These are phyloP conservation scores for Fusarium avenaceum DNA, from an alignment of 2,329 filamentous ascomycete genomes.

Conservation along the genomic window DNA sequence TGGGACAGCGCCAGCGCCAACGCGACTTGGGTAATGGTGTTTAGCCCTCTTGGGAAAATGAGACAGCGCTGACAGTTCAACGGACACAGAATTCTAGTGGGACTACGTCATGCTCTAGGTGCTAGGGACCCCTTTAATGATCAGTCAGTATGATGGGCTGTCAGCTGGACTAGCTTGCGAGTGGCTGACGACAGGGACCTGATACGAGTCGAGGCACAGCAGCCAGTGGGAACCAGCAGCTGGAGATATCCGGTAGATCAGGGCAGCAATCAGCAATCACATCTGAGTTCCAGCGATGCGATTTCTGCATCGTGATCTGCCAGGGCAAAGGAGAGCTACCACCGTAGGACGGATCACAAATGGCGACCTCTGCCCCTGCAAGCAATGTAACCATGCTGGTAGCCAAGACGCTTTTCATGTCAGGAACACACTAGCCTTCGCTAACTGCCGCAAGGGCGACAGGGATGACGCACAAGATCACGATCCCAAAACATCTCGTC, in stretches of 20 bases:
- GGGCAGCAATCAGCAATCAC: not conserved
- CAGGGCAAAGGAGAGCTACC: not conserved
- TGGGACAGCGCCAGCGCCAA: no score
- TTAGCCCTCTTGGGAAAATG: no score
- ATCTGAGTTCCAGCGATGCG: not conserved
- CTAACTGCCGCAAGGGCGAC: constrained; percentile 8
- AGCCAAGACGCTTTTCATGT: not conserved
- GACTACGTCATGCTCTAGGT: not conserved
- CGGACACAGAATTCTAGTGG: no score
- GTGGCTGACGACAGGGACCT: not conserved
- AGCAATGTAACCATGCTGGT: not conserved
- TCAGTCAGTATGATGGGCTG: not conserved
- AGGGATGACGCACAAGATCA: constrained; percentile 14
- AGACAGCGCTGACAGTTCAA: no score
- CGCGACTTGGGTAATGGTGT: no score
- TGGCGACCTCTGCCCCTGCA: no score
- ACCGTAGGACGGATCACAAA: not conserved
- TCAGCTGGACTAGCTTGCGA: no score
- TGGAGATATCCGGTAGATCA: not conserved
- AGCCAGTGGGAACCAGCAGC: no score
- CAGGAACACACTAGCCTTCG: not conserved
- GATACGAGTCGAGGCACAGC: not conserved
- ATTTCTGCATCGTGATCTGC: constrained; percentile 14
- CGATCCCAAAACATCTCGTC: constrained; percentile 4
- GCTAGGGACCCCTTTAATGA: not conserved